These are phyloP conservation scores for Metschnikowia vanudenii DNA, from an alignment of 805 yeast genomes.

Conservation along the genomic window DNA sequence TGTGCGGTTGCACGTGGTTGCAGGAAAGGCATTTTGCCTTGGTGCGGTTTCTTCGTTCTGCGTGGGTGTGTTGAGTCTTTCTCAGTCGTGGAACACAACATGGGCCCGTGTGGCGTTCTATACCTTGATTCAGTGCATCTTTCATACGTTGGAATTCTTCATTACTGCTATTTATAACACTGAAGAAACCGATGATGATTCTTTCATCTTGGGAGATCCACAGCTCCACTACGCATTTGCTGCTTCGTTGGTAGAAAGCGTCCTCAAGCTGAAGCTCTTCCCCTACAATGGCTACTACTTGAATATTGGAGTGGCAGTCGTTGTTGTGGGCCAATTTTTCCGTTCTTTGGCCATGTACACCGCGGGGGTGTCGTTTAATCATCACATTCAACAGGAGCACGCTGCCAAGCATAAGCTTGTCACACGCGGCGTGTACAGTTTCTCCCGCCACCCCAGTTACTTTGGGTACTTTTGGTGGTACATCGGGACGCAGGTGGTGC, in stretches of 20 bases:
- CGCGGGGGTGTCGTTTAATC: constrained; percentile 85
- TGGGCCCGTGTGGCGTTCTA: constrained; percentile 11
- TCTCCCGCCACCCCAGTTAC: constrained; percentile 85
- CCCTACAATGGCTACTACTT: constrained; percentile 5
- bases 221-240: constrained; percentile 28
- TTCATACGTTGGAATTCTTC: constrained; percentile 81
- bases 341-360: constrained; percentile 83
- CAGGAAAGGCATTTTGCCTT: constrained; percentile 31
- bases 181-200: constrained; percentile 63
- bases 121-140: constrained; percentile 36
- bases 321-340: constrained; percentile 60
- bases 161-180: constrained; percentile 76
- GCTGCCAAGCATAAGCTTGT: constrained; percentile 61
- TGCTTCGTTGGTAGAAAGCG: constrained; percentile 17
- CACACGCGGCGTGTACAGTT: constrained; percentile 67
- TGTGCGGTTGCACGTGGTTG: constrained; percentile 30
- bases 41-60: constrained; percentile 26
- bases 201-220: constrained; percentile 34
- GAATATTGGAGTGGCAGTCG: constrained; percentile 46
- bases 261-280: constrained; percentile 4
- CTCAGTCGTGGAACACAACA: constrained; percentile 1
- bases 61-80: constrained; percentile 1
- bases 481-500: constrained; percentile 71
- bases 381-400: constrained; percentile 59
- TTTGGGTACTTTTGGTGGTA: constrained; percentile 95